A percentile compares a stretch with the other conserved stretches of the same genome.
phyloP scores from a whole-genome alignment of 140 eudicot genomes.

The Anethum foeniculum region DNA sequence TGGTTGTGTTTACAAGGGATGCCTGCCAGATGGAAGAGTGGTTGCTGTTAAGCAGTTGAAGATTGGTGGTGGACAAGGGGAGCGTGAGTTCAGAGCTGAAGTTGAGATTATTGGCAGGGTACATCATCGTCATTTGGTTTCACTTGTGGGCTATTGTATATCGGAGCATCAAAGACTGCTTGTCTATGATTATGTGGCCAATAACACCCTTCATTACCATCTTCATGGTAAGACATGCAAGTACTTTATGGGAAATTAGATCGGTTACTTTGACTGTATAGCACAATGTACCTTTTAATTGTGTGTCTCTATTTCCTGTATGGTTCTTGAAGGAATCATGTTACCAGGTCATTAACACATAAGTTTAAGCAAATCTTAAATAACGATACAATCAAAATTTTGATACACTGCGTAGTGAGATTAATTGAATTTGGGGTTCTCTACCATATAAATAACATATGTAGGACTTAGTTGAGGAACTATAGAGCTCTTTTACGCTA shows the following conservation, averaged over 20 bases:
- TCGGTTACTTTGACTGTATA: background rate
- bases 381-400: background rate
- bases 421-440: background rate
- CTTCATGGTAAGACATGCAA: constrained; percentile 63
- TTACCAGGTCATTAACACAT: background rate
- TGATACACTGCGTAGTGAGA: background rate
- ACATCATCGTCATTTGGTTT: constrained; percentile 91
- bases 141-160: constrained; percentile 97
- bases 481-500: background rate
- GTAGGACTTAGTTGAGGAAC: background rate
- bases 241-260: background rate
- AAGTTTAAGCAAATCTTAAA: background rate
- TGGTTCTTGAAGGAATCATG: background rate
- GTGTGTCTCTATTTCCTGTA: too few relatives aligned
- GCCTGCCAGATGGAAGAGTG: constrained; percentile 66
- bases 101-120: constrained; percentile 93
- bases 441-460: background rate
- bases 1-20: constrained; percentile 92
- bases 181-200: constrained; percentile 85
- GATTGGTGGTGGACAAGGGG: constrained; percentile 92
- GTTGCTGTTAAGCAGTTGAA: constrained; percentile 92
- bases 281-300: background rate
- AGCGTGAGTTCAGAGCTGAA: constrained; percentile 93
- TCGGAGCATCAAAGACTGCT: constrained; percentile 76
- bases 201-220: constrained; percentile 82